Conservation (phyloP, 257 asterid genomes). For the Solanum neorickii region DNA sequence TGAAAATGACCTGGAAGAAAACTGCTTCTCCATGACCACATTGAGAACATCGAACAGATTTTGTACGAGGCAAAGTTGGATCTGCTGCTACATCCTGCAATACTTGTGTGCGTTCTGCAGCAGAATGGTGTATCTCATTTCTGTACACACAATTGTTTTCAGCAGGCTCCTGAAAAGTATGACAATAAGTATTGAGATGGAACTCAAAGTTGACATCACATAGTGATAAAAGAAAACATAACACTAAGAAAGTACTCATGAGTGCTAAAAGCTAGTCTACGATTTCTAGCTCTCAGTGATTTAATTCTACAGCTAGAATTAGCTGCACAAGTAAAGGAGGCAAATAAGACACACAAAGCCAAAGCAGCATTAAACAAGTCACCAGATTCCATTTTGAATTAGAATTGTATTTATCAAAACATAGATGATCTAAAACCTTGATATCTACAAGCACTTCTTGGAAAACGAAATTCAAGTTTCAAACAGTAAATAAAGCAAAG, state of each 20-base stretch:
- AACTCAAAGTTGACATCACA: not conserved
- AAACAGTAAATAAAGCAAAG: not conserved
- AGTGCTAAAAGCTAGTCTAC: not conserved
- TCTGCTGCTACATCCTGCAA: slow-evolving; percentile 95
- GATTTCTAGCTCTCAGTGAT: not conserved
- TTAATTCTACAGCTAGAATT: not conserved
- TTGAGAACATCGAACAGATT: slow-evolving; percentile 60
- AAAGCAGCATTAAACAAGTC: not conserved
- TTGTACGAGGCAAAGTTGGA: slow-evolving; percentile 99
- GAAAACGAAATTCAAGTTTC: not conserved
- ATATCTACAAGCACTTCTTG: not conserved
- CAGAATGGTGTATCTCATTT: slow-evolving; percentile 85
- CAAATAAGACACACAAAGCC: not conserved
- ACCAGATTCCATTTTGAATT: not conserved
- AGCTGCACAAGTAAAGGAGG: not conserved
- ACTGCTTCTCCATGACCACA: slow-evolving; percentile 99
- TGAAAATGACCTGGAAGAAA: slow-evolving; percentile 68
- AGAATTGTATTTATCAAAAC: not conserved
- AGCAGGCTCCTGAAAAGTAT: slow-evolving; percentile 64
- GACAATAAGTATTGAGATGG: not conserved
- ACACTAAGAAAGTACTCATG: not conserved
- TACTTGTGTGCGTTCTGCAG: slow-evolving; percentile 79
- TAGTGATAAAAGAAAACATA: not conserved
- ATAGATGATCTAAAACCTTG: not conserved
- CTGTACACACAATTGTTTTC: slow-evolving; percentile 84